Percentiles rank a stretch among this genome's conserved stretches.
Conservation (phyloP, 1,284 basidiomycete genomes). For the Porodaedalea pini region DNA sequence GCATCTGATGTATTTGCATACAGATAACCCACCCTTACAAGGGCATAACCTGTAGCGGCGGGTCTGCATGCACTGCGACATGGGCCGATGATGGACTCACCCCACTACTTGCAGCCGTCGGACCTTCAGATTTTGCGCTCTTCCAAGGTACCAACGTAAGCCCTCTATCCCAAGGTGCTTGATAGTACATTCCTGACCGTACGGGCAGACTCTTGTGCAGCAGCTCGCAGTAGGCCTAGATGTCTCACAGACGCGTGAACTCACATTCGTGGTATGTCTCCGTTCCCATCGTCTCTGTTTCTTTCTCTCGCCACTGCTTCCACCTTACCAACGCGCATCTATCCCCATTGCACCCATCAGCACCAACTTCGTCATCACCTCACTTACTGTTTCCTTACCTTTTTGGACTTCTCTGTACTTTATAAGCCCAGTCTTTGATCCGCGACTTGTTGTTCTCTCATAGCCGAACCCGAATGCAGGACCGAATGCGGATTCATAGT, state of each 20-base stretch:
- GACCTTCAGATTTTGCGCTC: slow-evolving; percentile 14
- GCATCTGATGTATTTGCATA: neutral
- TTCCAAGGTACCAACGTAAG: slow-evolving; percentile 16
- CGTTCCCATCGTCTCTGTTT: neutral
- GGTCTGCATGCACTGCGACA: slow-evolving; percentile 9
- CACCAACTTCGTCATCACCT: neutral
- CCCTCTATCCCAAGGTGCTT: neutral
- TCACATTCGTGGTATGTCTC: slow-evolving; percentile 19
- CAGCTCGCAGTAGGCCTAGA: slow-evolving; percentile 17
- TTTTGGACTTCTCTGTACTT: neutral
- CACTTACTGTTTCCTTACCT: neutral
- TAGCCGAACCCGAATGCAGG: slow-evolving; percentile 18
- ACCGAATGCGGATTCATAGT: slow-evolving; percentile 19
- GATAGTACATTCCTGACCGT: neutral
- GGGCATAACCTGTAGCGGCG: slow-evolving; percentile 17
- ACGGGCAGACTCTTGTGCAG: slow-evolving; percentile 17
- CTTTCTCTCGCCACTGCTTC: neutral
- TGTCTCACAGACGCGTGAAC: slow-evolving; percentile 8
- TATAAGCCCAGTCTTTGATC: neutral
- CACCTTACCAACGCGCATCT: neutral
- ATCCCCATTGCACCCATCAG: too few species aligned
- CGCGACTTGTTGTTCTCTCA: too few species aligned
- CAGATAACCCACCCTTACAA: slow-evolving; percentile 19
- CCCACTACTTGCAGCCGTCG: slow-evolving; percentile 16
- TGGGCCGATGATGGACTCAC: slow-evolving; percentile 19